Evolutionary conservation across 163 green algal species (phyloP), one percentile per base, ranked within the genome.

Genomic region (Coccomyxa subellipsoidea): DNA sequence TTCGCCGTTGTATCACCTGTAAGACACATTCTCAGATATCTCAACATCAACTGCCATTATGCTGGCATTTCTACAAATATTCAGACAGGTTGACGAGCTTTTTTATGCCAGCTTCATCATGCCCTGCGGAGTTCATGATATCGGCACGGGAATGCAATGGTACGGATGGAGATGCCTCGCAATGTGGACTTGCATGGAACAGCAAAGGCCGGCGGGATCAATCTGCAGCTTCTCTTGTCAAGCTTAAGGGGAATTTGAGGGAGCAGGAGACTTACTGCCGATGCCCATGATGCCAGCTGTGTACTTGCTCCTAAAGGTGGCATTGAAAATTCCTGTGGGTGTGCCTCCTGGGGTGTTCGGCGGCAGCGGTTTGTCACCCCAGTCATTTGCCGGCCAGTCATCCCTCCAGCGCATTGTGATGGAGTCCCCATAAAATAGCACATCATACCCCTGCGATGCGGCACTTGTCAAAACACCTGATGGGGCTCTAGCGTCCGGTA

Each of bases 401-500:
- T 40, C 34, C 32, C 34, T 38, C 70, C 34, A 38, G 32, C 70
- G 70, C 70, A 77, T 77, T 1, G 86, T 89, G 36, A 91, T 88
- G 37, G 73, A 85, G 75, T 91, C 86, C 1, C 88, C 88, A 69
- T 88, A 90, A 34, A 91, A 85, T 0, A 86, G 8, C 2, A 90
- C n/a, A 29, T 84, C 39, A 70, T 38, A 84, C 8, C 77, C 82
- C 86, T 88, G 86, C 76, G 82, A 23, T 3, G n/a, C n/a, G n/a
- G n/a, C n/a, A n/a, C n/a, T n/a, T n/a, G n/a, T n/a, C n/a, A n/a
- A n/a, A n/a, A n/a, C n/a, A n/a, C n/a, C n/a, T n/a, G n/a, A n/a
- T n/a, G n/a, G n/a, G n/a, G n/a, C n/a, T n/a, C n/a, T n/a, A n/a
- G n/a, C n/a, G n/a, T n/a, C n/a, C n/a, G n/a, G n/a, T n/a, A n/a